Evolutionary conservation across 768 basidiomycete species (phyloP).

Genomic region (Boletus rufocinnamomeus): DNA sequence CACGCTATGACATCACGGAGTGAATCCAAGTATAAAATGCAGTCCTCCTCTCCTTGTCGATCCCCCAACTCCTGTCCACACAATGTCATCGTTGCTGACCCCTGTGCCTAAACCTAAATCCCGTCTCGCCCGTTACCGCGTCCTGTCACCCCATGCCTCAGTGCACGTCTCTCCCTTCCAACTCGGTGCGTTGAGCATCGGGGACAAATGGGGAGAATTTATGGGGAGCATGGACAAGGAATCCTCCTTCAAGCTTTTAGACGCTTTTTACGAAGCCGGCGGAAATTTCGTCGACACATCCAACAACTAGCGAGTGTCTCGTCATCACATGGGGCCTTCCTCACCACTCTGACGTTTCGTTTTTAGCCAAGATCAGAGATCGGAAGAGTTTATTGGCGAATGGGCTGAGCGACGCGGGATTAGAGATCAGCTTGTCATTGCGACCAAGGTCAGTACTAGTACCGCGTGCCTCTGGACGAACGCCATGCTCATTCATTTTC

Average conservation of each 20-base stretch:
- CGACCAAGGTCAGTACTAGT: constrained; percentile 40
- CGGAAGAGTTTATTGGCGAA: constrained; percentile 54
- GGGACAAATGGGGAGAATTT: constrained; percentile 38
- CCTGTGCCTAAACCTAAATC: constrained; percentile 34
- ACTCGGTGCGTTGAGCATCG: constrained; percentile 51
- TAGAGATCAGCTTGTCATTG: constrained; percentile 50
- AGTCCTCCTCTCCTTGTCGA: not conserved
- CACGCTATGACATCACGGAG: constrained; percentile 1
- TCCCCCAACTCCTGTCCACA: not conserved
- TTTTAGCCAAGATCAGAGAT: constrained; percentile 51
- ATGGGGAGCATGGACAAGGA: constrained; percentile 46
- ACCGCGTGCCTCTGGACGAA: not conserved
- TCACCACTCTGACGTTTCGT: not conserved
- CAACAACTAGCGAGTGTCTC: constrained; percentile 41
- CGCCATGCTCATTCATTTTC: not conserved
- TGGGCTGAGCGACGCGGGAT: constrained; percentile 47
- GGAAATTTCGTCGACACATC: constrained; percentile 55
- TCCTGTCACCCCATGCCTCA: constrained; percentile 42
- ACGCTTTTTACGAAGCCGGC: constrained; percentile 45
- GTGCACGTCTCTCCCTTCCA: constrained; percentile 49
- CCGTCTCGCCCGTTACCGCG: constrained; percentile 38
- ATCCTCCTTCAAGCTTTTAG: constrained; percentile 46
- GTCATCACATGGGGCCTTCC: not conserved
- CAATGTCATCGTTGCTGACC: constrained; percentile 5
- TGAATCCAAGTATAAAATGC: not conserved